These are phyloP conservation scores for Xylogone sp. DNA, from an alignment of 2,329 filamentous ascomycete species.

Conservation along the genomic window DNA sequence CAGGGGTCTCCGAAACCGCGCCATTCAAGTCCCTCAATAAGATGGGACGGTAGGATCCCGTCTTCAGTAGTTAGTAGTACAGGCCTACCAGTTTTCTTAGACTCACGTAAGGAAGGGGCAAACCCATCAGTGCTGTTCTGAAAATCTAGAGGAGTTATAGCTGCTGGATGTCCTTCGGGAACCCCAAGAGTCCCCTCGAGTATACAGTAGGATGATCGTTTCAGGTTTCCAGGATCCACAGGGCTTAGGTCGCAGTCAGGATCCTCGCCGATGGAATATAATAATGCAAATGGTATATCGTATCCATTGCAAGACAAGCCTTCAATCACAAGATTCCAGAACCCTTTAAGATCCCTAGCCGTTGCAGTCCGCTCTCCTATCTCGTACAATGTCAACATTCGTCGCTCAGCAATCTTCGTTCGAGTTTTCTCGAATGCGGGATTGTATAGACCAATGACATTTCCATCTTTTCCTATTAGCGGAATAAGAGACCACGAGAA, in stretches of 20 bases:
- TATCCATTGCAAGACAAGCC: conserved; percentile 69
- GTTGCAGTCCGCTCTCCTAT: conserved; percentile 71
- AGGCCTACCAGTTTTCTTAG: conserved; percentile 65
- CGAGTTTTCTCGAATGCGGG: conserved; percentile 79
- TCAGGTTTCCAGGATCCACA: conserved; percentile 62
- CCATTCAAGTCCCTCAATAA: conserved; percentile 66
- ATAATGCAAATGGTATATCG: conserved; percentile 71
- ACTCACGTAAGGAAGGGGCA: conserved; percentile 70
- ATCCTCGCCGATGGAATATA: conserved; percentile 74
- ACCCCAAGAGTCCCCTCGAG: conserved; percentile 72
- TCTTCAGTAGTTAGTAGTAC: conserved; percentile 65
- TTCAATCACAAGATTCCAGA: conserved; percentile 67
- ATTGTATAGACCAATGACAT: conserved; percentile 74
- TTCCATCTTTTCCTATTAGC: conserved; percentile 69
- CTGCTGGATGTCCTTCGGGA: conserved; percentile 57
- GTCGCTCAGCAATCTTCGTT: conserved; percentile 71
- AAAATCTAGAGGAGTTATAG: conserved; percentile 62
- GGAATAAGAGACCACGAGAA: conserved; percentile 83
- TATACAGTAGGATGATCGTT: conserved; percentile 59
- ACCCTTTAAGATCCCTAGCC: conserved; percentile 68
- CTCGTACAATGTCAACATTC: conserved; percentile 75
- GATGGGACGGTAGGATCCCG: conserved; percentile 58
- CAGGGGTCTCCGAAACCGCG: conserved; percentile 70
- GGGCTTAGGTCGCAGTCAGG: conserved; percentile 68
- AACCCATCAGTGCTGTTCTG: conserved; percentile 68